Percentiles rank a stretch among this genome's conserved stretches.
Evolutionary conservation across 805 yeast species (phyloP).

Genomic region (Pichia kluyveri): DNA sequence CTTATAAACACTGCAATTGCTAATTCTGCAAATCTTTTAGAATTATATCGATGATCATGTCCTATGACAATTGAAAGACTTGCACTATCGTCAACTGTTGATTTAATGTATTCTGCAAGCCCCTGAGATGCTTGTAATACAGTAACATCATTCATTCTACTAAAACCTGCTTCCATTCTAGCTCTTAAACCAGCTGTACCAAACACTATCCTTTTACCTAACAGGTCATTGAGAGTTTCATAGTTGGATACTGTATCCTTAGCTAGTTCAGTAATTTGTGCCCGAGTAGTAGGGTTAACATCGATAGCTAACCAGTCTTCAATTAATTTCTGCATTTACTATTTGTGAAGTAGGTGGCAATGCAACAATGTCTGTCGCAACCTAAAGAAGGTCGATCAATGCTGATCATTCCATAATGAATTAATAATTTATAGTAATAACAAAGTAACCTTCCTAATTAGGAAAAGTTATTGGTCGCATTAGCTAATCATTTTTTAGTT

Average conservation of each 20-base stretch:
- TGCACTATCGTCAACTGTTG: constrained; percentile 21
- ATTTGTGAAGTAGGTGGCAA: background rate
- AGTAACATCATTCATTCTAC: constrained; percentile 82
- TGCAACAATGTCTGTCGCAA: no score
- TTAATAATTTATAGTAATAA: no score
- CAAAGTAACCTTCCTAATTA: no score
- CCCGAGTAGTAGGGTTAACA: constrained; percentile 33
- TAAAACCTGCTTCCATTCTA: constrained; percentile 84
- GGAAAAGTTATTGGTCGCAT: background rate
- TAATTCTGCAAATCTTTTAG: constrained; percentile 68
- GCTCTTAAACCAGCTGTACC: constrained; percentile 94
- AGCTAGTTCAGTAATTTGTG: constrained; percentile 44
- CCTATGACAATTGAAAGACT: constrained; percentile 58
- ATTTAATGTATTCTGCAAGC: constrained; percentile 41
- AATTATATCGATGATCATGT: constrained; percentile 84
- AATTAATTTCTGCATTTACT: constrained; percentile 16
- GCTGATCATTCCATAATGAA: no score
- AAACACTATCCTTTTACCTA: constrained; percentile 59
- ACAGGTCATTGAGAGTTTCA: constrained; percentile 39
- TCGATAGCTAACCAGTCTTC: constrained; percentile 32
- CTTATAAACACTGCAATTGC: constrained; percentile 66
- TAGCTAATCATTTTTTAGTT: background rate
- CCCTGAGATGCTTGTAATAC: constrained; percentile 89
- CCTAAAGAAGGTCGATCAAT: no score
- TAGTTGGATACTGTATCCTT: constrained; percentile 22